Evolutionary conservation across 78 protist genomes (phyloP), one percentile per base, ranked within the genome.

Genomic region (Polysphondylium violaceum): DNA sequence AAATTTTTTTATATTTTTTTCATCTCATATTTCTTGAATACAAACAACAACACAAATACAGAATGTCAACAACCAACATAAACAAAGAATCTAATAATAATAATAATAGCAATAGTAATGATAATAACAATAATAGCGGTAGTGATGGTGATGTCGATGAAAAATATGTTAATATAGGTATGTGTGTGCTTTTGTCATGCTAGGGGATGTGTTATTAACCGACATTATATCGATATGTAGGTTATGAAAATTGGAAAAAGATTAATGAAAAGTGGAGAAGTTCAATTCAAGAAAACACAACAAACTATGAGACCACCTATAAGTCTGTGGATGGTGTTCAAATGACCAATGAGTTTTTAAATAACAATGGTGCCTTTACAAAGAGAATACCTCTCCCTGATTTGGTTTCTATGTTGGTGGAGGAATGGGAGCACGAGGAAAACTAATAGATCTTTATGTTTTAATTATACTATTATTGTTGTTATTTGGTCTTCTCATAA

Each of bases 391-490:
- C 91, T 11, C 65, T 83, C 21, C 81, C 91, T 4, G 91, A 83
- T 58, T 44, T 83, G 21, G 38, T 83, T 27, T 60, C 91, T 29
- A 56, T 83, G 4, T 59, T 83, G 35, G 68, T 65, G 2, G 91
- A 83, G 44, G 91, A 83, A 69, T 83, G 91, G 91, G 91, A 83
- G 19, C 40, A 58, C 40, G 68, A 83, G 23, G 91, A 83, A 50
- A 69, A 72, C 27, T 72, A 72, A 72, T 68, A 1, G n/a, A n/a
- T n/a, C n/a, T n/a, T n/a, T n/a, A n/a, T n/a, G n/a, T n/a, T n/a
- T n/a, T n/a, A n/a, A n/a, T n/a, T n/a, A n/a, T n/a, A n/a, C n/a
- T n/a, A n/a, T n/a, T n/a, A n/a, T n/a, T n/a, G n/a, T n/a, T n/a
- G n/a, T n/a, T n/a, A n/a, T n/a, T n/a, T n/a, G n/a, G n/a, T n/a